Base-by-base conservation (phyloP, 495 filamentous ascomycete species). In the Daldinia bambusicola region DNA sequence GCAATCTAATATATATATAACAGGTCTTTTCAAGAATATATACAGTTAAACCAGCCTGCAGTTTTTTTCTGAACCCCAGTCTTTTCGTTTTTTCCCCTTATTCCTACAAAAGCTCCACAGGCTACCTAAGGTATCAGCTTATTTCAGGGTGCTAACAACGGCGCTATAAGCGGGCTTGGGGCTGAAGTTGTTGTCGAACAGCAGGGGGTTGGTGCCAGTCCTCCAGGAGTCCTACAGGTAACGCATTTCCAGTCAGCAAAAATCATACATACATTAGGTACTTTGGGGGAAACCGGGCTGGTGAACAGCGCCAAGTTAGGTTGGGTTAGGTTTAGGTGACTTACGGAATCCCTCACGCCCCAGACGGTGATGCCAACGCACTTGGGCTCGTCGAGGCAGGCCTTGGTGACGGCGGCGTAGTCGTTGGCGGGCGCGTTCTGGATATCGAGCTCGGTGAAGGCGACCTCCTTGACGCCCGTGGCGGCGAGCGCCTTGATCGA, bases 301-400 rank as follows among this genome's bases (percentile, higher is more conserved):
- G n/a, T n/a, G n/a, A n/a, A n/a, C n/a, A n/a, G n/a, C n/a, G n/a
- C n/a, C n/a, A n/a, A n/a, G n/a, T n/a, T n/a, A n/a, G n/a, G n/a
- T n/a, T n/a, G n/a, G n/a, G n/a, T n/a, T n/a, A n/a, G n/a, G n/a
- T n/a, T n/a, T n/a, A n/a, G 26, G 26, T 26, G 3, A 26, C 83
- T 80, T 76, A 89, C 89, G 26, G 78, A 75, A 70, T 93, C 91
- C 63, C 87, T 81, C 6, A 94, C 88, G 75, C 91, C 91, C 91
- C 91, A 94, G 37, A 90, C 89, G 16, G 91, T 92, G 70, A 93
- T 88, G 63, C 90, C 90, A 20, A 92, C 85, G 76, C 91, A 93
- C 77, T 88, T 90, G 9, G 82, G 66, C 73, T 89, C 83, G 64
- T 83, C 79, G 43, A 91, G 74, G 72, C 91, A 93, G 32, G 89